Evolutionary conservation across 495 filamentous ascomycete species (phyloP).

Genomic region (Pyrenula aspistea): DNA sequence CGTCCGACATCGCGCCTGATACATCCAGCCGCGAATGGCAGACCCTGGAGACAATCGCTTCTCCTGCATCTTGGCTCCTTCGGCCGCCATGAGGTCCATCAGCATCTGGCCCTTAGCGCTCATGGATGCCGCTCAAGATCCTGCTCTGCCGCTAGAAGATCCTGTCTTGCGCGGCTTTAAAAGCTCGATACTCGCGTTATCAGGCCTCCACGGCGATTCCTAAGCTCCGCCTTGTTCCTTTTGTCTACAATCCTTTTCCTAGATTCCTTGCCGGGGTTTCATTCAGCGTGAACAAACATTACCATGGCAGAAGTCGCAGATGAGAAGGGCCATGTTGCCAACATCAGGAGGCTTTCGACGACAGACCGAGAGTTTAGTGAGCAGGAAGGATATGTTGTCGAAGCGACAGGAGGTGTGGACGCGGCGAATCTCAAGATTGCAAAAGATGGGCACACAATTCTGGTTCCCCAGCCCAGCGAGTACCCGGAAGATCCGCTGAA

Average conservation of each 20-base stretch:
- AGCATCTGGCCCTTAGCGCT: not conserved
- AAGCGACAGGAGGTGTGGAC: not conserved
- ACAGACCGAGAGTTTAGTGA: not conserved
- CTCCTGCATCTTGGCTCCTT: not conserved
- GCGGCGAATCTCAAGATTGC: constrained; percentile 10
- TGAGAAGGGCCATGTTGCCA: not conserved
- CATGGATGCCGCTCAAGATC: not conserved
- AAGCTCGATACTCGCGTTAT: not conserved
- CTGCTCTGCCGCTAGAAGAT: not conserved
- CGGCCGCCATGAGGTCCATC: not conserved
- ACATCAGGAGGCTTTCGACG: not conserved
- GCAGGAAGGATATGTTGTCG: constrained; percentile 1
- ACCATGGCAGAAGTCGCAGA: not conserved
- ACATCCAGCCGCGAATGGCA: not conserved
- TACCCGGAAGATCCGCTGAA: constrained; percentile 49
- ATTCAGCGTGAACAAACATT: too few species aligned
- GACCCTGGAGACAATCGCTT: not conserved
- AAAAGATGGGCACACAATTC: constrained; percentile 24
- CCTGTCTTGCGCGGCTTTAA: not conserved
- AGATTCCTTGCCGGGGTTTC: too few species aligned
- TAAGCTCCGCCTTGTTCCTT: not conserved
- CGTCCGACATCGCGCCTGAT: not conserved
- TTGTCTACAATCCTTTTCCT: not conserved
- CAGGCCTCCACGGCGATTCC: not conserved
- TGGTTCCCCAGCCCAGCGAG: constrained; percentile 48